Evolutionary conservation across 345 rosid species (phyloP).

Genomic region (Linum tenue): DNA sequence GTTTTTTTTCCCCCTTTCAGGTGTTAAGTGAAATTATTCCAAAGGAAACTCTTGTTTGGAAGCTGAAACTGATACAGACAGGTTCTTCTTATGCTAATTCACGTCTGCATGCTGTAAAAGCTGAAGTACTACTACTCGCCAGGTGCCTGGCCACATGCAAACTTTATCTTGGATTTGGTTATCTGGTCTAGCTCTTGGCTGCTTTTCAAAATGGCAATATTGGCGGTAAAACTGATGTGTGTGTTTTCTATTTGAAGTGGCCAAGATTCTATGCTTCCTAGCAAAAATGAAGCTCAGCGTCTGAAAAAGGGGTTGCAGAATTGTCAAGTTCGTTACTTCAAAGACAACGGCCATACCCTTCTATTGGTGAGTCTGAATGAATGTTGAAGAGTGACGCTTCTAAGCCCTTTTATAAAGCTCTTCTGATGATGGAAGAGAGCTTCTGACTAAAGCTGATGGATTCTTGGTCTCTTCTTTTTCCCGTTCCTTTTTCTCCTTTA

Average conservation of each 20-base stretch:
- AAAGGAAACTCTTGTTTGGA: slow-evolving; percentile 30
- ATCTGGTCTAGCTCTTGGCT: neutral
- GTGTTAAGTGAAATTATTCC: slow-evolving; percentile 25
- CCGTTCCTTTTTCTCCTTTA: neutral
- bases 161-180: neutral
- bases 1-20: slow-evolving; percentile 14
- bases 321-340: slow-evolving; percentile 59
- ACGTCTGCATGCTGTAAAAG: slow-evolving; percentile 41
- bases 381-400: neutral
- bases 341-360: slow-evolving; percentile 73
- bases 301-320: slow-evolving; percentile 41
- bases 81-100: slow-evolving; percentile 51
- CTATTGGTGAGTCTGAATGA: slow-evolving; percentile 39
- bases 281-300: slow-evolving; percentile 54
- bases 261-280: slow-evolving; percentile 72
- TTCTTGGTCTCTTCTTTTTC: neutral
- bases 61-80: slow-evolving; percentile 32
- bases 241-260: slow-evolving; percentile 39
- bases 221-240: slow-evolving; percentile 7
- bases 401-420: neutral
- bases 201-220: neutral
- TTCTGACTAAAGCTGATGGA: neutral
- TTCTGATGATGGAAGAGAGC: neutral
- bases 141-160: slow-evolving; percentile 25
- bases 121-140: slow-evolving; percentile 49